A percentile compares a stretch with the other conserved stretches of the same genome.
phyloP scores from a whole-genome alignment of 495 filamentous ascomycete species.

The Talaromyces adpressus region DNA sequence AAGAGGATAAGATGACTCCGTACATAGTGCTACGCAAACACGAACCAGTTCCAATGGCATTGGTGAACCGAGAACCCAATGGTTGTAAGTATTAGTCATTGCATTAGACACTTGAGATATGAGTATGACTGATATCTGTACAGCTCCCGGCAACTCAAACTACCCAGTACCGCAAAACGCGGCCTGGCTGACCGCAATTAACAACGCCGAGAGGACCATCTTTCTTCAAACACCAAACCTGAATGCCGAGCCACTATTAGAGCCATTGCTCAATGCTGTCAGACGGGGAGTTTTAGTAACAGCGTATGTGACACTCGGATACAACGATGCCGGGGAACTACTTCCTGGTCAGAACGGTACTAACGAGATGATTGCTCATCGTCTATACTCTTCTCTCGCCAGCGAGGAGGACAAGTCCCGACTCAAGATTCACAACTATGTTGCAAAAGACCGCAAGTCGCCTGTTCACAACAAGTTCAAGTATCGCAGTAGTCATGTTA shows the following conservation, averaged over 20 bases:
- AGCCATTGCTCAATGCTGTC: conserved; percentile 55
- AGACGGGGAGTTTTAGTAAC: conserved; percentile 58
- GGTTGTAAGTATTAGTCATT: conserved; percentile 31
- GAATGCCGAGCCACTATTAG: conserved; percentile 61
- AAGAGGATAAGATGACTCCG: conserved; percentile 52
- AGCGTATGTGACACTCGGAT: conserved; percentile 67
- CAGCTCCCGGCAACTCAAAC: conserved; percentile 49
- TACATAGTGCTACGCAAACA: conserved; percentile 48
- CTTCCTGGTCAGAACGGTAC: conserved; percentile 69
- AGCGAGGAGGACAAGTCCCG: conserved; percentile 33
- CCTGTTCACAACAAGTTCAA: conserved; percentile 59
- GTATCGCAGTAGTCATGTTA: conserved; percentile 63
- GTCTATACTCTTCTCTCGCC: conserved; percentile 44
- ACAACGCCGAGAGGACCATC: conserved; percentile 51
- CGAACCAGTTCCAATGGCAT: conserved; percentile 59
- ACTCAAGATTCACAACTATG: conserved; percentile 59
- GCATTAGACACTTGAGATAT: neutral
- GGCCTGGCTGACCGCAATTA: conserved; percentile 60
- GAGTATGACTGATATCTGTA: neutral
- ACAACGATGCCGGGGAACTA: conserved; percentile 71
- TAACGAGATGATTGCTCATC: conserved; percentile 61
- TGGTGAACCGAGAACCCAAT: conserved; percentile 61
- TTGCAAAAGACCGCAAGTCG: conserved; percentile 60
- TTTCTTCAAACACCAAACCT: conserved; percentile 74
- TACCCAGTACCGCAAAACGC: conserved; percentile 63